Percentiles rank a stretch among this genome's conserved stretches.
phyloP scores from a whole-genome alignment of 768 basidiomycete species.

The Phylloporus sp. region DNA sequence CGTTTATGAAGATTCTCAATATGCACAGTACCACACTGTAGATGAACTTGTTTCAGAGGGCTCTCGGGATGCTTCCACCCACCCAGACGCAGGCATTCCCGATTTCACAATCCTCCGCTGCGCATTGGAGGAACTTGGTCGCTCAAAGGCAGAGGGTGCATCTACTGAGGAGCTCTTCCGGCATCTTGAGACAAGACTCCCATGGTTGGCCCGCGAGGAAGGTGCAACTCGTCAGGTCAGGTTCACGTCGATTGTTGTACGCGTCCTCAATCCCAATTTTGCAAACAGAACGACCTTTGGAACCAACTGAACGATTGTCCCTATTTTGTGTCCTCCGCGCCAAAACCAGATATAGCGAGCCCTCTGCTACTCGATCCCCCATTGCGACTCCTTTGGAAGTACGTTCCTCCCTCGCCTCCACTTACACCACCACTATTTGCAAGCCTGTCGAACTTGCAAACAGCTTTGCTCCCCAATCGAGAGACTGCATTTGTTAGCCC shows the following conservation, averaged over 20 bases:
- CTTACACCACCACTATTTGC: slow-evolving; percentile 29
- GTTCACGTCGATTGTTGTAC: background rate
- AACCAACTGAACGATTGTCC: slow-evolving; percentile 48
- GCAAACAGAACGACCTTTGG: slow-evolving; percentile 52
- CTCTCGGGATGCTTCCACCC: slow-evolving; percentile 10
- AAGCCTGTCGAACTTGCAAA: slow-evolving; percentile 17
- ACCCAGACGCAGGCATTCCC: slow-evolving; percentile 35
- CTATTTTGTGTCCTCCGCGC: slow-evolving; percentile 43
- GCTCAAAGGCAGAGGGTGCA: slow-evolving; percentile 36
- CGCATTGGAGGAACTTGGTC: slow-evolving; percentile 48
- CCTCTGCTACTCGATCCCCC: slow-evolving; percentile 13
- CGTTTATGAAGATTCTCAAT: slow-evolving; percentile 45
- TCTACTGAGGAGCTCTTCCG: slow-evolving; percentile 60
- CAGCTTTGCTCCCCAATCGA: slow-evolving; percentile 20
- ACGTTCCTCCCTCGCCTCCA: slow-evolving; percentile 28
- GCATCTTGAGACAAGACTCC: slow-evolving; percentile 52
- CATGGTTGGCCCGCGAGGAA: slow-evolving; percentile 53
- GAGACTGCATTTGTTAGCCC: slow-evolving; percentile 10
- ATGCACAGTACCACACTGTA: slow-evolving; percentile 44
- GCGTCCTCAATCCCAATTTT: background rate
- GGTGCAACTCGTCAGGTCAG: slow-evolving; percentile 55
- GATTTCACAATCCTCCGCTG: slow-evolving; percentile 60
- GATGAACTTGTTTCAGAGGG: slow-evolving; percentile 32
- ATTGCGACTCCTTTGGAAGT: slow-evolving; percentile 37
- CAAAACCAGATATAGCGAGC: slow-evolving; percentile 4